Evolutionary conservation across 1,139 yeast species (phyloP), one percentile per base, ranked within the genome.

Genomic region (Blastobotrys aristatus): DNA sequence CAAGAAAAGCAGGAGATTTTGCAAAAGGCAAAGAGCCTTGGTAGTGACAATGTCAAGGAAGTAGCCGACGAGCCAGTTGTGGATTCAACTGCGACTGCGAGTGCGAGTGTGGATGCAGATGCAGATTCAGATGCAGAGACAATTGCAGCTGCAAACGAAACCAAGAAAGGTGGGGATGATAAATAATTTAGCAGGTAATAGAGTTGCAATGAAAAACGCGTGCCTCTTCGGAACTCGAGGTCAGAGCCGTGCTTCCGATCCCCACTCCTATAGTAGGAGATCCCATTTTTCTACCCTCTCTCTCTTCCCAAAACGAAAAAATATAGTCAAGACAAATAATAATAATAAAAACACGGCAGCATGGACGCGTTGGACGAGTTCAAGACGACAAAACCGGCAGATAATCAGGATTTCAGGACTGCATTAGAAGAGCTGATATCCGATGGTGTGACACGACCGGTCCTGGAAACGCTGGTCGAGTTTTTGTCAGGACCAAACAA

Each of bases 381-480:
- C 14, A 33, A 33, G 16, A 8, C 37, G n/a, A 20, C 11, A n/a
- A 33, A 33, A 16, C 37, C 37, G 6, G 44, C 52, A 2, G 40
- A 38, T 13, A 44, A 47, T n/a, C 33, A 32, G 24, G 11, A 4
- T 3, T 13, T 41, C 10, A 17, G 11, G 4, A 33, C 32, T 8
- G 8, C 13, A 4, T 13, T 41, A 4, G 38, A 24, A 2, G 7
- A 21, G 16, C 5, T 26, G 13, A 39, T 11, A 33, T 4, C 6
- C 7, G 8, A 11, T 6, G 38, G 24, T 6, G 24, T 34, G 4
- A 13, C 2, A 2, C 7, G 26, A 4, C 2, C 4, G n/a, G 31
- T 11, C 11, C 21, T 43, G 24, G 24, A 29, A 13, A 11, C 7
- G 16, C 30, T 43, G 22, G 22, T 43, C 2, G 24, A 27, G 4